A percentile compares a stretch with the other conserved stretches of the same genome.
Conservation (phyloP, 345 rosid genomes). For the Linum usitatissimum region DNA sequence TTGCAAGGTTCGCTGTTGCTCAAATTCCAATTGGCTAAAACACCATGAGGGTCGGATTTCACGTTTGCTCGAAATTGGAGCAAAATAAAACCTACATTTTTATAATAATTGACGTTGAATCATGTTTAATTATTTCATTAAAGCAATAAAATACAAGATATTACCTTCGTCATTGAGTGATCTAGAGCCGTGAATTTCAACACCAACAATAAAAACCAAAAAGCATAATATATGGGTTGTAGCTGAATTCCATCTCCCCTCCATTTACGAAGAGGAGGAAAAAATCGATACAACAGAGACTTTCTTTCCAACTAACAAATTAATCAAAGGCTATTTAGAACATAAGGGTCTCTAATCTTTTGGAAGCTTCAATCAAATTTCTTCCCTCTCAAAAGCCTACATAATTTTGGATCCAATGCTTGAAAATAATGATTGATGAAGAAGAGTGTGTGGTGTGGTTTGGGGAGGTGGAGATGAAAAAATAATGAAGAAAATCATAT, state of each 20-base stretch:
- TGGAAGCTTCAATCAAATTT: too few species aligned
- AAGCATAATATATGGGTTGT: constrained; percentile 47
- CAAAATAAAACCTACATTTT: constrained; percentile 50
- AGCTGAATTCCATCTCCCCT: constrained; percentile 59
- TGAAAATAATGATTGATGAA: too few species aligned
- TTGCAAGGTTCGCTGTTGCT: constrained; percentile 41
- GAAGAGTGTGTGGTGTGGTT: too few species aligned
- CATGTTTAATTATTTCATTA: background rate
- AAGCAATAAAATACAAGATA: background rate
- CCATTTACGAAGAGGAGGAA: constrained; percentile 47
- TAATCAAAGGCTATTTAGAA: constrained; percentile 22
- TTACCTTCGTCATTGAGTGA: constrained; percentile 58
- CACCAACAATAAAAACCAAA: constrained; percentile 33
- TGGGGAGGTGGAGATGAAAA: too few species aligned
- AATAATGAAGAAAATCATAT: too few species aligned
- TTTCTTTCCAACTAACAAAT: constrained; percentile 20
- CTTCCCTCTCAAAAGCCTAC: too few species aligned
- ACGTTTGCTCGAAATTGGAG: constrained; percentile 54
- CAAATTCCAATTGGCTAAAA: constrained; percentile 55
- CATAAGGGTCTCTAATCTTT: constrained; percentile 57
- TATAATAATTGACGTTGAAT: background rate
- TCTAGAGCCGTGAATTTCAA: constrained; percentile 35
- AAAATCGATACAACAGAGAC: constrained; percentile 55
- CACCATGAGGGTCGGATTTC: constrained; percentile 57
- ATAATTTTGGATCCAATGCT: too few species aligned